phyloP scores from a whole-genome alignment of 2,329 filamentous ascomycete genomes.

The Paecilomyces niveus region DNA sequence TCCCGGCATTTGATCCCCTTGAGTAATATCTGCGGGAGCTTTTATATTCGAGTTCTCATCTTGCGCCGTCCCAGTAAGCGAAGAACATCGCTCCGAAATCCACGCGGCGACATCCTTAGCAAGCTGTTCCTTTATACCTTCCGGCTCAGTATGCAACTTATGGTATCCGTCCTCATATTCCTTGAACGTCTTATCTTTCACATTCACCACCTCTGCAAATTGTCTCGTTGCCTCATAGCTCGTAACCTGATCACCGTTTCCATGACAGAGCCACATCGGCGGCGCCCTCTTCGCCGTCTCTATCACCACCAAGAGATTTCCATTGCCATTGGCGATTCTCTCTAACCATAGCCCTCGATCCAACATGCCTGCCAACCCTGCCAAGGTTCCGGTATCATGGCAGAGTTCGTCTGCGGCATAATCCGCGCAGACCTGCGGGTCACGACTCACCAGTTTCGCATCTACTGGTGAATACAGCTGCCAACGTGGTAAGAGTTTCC shows the following conservation, averaged over 20 bases:
- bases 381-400: constrained; percentile 80
- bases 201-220: constrained; percentile 52
- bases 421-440: constrained; percentile 54
- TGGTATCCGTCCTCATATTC: constrained; percentile 73
- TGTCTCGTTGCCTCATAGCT: constrained; percentile 58
- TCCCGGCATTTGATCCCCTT: neutral
- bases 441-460: constrained; percentile 58
- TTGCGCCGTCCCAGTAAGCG: neutral
- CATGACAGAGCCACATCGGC: constrained; percentile 67
- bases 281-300: constrained; percentile 39
- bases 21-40: neutral
- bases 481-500: constrained; percentile 58
- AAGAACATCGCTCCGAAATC: constrained; percentile 43
- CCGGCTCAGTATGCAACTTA: constrained; percentile 41
- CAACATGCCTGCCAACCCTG: constrained; percentile 68
- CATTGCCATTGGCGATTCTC: constrained; percentile 14
- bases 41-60: neutral
- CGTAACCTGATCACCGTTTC: constrained; percentile 64
- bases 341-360: constrained; percentile 61
- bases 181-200: constrained; percentile 64
- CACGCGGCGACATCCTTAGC: constrained; percentile 57
- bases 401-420: constrained; percentile 62
- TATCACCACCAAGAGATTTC: neutral
- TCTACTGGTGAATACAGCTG: constrained; percentile 63
- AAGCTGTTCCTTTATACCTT: constrained; percentile 28